Conservation (phyloP, 2,329 filamentous ascomycete species). For the Fusarium domesticum region DNA sequence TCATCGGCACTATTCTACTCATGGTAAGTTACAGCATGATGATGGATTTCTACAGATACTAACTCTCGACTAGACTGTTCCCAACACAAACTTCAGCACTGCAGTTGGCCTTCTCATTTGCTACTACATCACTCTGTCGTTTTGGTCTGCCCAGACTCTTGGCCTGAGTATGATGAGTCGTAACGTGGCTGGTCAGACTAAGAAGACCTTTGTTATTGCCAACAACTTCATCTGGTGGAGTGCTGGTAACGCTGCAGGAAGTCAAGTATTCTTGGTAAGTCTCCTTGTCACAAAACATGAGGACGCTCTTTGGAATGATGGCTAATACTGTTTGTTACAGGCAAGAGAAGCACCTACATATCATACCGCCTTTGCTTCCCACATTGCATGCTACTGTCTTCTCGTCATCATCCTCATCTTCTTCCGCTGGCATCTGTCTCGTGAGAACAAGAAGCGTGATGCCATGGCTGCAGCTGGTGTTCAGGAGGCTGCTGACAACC, state of each 20-base stretch:
- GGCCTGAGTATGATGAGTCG: slow-evolving; percentile 64
- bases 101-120: slow-evolving; percentile 65
- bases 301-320: slow-evolving; percentile 55
- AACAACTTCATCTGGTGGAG: slow-evolving; percentile 69
- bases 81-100: slow-evolving; percentile 55
- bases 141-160: slow-evolving; percentile 71
- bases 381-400: slow-evolving; percentile 63
- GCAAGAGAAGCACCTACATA: too few species aligned
- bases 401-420: slow-evolving; percentile 55
- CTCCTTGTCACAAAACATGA: too few species aligned
- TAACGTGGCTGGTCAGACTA: slow-evolving; percentile 70
- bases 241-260: slow-evolving; percentile 63
- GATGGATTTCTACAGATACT: too few species aligned
- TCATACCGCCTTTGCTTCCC: slow-evolving; percentile 65
- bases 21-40: too few species aligned
- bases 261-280: slow-evolving; percentile 67
- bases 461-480: slow-evolving; percentile 40
- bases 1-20: slow-evolving; percentile 68
- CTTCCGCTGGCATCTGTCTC: slow-evolving; percentile 54
- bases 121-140: slow-evolving; percentile 74
- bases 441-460: slow-evolving; percentile 58
- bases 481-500: slow-evolving; percentile 34
- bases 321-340: slow-evolving; percentile 65
- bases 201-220: slow-evolving; percentile 65
- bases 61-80: too few species aligned